Conservation (phyloP, 208 protist genomes). For the Angomonas deanei region DNA sequence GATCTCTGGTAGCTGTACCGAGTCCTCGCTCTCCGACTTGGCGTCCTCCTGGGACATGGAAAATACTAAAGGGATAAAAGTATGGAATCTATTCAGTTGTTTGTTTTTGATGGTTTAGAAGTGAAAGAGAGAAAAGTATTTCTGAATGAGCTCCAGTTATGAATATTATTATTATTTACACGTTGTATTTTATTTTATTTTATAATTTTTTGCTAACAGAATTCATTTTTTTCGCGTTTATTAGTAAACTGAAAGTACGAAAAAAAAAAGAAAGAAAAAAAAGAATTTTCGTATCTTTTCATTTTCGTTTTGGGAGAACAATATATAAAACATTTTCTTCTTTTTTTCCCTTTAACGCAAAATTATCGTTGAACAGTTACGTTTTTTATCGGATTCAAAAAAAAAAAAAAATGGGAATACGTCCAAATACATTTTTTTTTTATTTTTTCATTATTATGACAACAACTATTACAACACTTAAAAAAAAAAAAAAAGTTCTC, state of each 20-base stretch:
- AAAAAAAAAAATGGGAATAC: too few species aligned
- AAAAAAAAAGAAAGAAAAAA: slow-evolving; percentile 17
- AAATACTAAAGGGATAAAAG: too few species aligned
- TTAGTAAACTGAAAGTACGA: background rate
- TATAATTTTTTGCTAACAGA: slow-evolving; percentile 11
- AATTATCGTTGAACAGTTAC: background rate
- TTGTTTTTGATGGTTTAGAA: background rate
- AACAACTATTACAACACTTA: background rate
- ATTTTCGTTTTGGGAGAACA: too few species aligned
- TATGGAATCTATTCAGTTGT: background rate
- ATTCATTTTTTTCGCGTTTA: slow-evolving; percentile 11
- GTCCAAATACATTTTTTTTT: too few species aligned
- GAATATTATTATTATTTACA: background rate
- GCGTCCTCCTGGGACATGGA: too few species aligned
- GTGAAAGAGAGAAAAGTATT: background rate
- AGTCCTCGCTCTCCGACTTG: background rate
- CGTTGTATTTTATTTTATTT: background rate
- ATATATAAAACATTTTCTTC: too few species aligned
- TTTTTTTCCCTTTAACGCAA: slow-evolving; percentile 2
- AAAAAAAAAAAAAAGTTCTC: background rate
- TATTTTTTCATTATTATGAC: too few species aligned
- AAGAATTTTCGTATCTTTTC: slow-evolving; percentile 8
- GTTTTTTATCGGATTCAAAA: too few species aligned
- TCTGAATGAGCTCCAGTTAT: background rate
- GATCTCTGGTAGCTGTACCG: background rate